Percentiles rank a stretch among this genome's conserved stretches.
Evolutionary conservation across 2,329 filamentous ascomycete species (phyloP).

Genomic region (Penicillium thymicola): DNA sequence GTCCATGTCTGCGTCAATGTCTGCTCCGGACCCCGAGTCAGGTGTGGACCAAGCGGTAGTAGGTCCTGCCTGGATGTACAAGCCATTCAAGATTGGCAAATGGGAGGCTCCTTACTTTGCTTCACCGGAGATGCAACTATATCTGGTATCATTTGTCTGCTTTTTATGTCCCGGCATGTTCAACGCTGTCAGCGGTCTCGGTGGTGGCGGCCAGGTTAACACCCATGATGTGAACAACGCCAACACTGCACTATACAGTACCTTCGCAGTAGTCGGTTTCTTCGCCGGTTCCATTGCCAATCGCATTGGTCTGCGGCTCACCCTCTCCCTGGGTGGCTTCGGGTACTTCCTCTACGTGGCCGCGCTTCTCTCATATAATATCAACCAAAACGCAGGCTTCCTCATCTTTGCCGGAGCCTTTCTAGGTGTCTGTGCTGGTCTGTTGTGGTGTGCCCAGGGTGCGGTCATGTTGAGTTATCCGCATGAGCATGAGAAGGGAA

Average conservation of each 20-base stretch:
- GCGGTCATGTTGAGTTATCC: constrained; percentile 75
- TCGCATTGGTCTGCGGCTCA: constrained; percentile 43
- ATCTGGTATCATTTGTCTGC: constrained; percentile 68
- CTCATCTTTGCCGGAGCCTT: constrained; percentile 50
- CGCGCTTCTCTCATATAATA: constrained; percentile 51
- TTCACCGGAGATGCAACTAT: constrained; percentile 67
- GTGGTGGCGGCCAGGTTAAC: constrained; percentile 61
- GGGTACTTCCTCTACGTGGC: constrained; percentile 51
- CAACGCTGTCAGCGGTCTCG: constrained; percentile 64
- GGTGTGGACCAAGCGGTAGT: constrained; percentile 19
- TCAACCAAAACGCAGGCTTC: constrained; percentile 48
- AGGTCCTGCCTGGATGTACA: constrained; percentile 64
- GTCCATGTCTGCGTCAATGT: constrained; percentile 19
- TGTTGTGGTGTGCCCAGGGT: constrained; percentile 52
- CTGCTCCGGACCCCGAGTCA: constrained; percentile 22
- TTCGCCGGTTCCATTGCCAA: constrained; percentile 55
- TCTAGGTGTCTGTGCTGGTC: constrained; percentile 49
- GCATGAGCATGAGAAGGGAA: constrained; percentile 74
- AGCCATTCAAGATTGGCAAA: constrained; percentile 54
- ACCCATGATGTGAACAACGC: constrained; percentile 61
- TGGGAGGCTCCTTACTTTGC: constrained; percentile 64
- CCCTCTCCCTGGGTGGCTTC: constrained; percentile 46
- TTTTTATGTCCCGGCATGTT: constrained; percentile 73
- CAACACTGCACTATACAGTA: constrained; percentile 68
- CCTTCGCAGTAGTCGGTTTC: constrained; percentile 65